phyloP scores from a whole-genome alignment of 2,329 filamentous ascomycete genomes.

The Penicillium sp. region DNA sequence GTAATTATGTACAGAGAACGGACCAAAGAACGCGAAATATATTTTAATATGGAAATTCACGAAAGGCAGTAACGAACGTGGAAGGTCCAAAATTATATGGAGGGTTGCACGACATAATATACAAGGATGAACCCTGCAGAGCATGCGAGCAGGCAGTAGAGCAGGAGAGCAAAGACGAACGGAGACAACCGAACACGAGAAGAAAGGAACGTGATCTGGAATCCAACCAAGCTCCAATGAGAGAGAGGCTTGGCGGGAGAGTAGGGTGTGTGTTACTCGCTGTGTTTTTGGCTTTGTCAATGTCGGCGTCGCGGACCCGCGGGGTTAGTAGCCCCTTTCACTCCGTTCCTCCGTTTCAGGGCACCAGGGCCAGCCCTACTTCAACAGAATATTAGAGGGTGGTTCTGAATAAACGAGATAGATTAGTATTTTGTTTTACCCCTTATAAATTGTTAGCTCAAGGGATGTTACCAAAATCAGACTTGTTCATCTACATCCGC shows the following conservation, averaged over 20 bases:
- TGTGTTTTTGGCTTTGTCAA: slow-evolving; percentile 2
- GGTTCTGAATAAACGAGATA: too few relatives aligned
- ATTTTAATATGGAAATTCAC: not conserved
- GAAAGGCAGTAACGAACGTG: not conserved
- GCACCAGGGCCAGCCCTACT: too few relatives aligned
- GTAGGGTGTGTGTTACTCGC: slow-evolving; percentile 3
- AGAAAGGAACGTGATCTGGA: slow-evolving; percentile 3
- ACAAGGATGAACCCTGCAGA: not conserved
- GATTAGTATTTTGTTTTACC: too few relatives aligned
- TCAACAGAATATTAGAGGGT: too few relatives aligned
- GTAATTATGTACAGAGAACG: not conserved
- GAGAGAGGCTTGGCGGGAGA: not conserved
- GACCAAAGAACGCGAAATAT: not conserved
- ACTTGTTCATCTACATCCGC: too few relatives aligned
- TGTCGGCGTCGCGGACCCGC: slow-evolving; percentile 1
- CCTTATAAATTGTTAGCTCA: too few relatives aligned
- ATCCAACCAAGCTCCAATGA: slow-evolving; percentile 6
- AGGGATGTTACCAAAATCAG: too few relatives aligned
- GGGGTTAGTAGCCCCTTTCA: slow-evolving; percentile 7
- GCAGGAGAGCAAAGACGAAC: slow-evolving; percentile 3
- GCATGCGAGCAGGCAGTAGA: not conserved
- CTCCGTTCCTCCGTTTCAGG: slow-evolving; percentile 10
- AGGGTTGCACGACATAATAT: not conserved
- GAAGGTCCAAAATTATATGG: not conserved
- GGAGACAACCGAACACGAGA: slow-evolving; percentile 6